Conservation (phyloP, 1,139 yeast genomes). For the Pichia sp. region DNA sequence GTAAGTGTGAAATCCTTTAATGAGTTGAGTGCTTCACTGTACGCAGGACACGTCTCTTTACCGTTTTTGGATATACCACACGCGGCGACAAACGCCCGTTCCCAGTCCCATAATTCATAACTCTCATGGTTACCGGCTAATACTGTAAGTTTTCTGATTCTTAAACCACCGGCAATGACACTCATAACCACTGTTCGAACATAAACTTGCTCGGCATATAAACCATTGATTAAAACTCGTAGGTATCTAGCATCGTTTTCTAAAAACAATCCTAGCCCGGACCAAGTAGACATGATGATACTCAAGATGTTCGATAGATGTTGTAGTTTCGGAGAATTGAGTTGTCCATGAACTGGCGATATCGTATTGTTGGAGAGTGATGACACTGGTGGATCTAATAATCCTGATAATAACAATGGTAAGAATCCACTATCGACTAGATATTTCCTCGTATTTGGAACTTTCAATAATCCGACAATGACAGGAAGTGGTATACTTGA, state of each 20-base stretch:
- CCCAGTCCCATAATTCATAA: conserved; percentile 15
- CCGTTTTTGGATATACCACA: neutral
- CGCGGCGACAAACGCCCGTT: conserved; percentile 3
- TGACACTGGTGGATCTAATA: conserved; percentile 45
- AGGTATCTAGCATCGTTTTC: conserved; percentile 57
- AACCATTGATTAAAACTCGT: conserved; percentile 57
- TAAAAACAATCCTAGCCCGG: conserved; percentile 72
- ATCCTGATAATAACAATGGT: conserved; percentile 60
- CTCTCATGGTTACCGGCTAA: conserved; percentile 11
- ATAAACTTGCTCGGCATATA: conserved; percentile 53
- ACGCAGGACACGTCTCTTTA: neutral
- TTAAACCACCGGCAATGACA: conserved; percentile 63
- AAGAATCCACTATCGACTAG: conserved; percentile 65
- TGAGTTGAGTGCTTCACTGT: neutral
- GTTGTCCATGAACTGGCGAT: conserved; percentile 34
- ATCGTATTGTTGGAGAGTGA: neutral
- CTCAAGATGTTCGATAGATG: conserved; percentile 63
- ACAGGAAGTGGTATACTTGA: conserved; percentile 13
- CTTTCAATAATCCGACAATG: conserved; percentile 53
- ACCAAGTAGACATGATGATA: conserved; percentile 65
- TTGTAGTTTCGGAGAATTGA: conserved; percentile 54
- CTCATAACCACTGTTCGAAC: conserved; percentile 69
- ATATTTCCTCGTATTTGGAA: conserved; percentile 53
- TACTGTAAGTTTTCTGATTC: conserved; percentile 54
- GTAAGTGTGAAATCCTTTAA: neutral